phyloP scores from a whole-genome alignment of 2,329 filamentous ascomycete species.

The Diplocarpon rosae region DNA sequence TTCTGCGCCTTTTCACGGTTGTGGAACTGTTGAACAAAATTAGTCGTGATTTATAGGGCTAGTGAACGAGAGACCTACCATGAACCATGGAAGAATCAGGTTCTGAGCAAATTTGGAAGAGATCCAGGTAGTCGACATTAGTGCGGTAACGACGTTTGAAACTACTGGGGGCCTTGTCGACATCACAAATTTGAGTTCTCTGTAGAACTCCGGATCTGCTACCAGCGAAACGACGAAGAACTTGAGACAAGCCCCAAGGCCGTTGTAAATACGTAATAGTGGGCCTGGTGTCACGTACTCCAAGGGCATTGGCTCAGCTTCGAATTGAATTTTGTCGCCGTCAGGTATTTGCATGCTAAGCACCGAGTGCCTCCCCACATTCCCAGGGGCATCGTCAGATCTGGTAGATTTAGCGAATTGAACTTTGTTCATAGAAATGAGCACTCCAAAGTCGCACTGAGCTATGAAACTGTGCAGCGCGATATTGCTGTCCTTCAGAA shows the following conservation, averaged over 20 bases:
- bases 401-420: constrained; percentile 8
- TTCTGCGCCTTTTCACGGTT: constrained; percentile 2
- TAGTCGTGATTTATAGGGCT: background rate
- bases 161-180: constrained; percentile 23
- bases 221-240: constrained; percentile 33
- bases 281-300: constrained; percentile 1
- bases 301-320: background rate
- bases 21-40: background rate
- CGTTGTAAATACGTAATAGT: constrained; percentile 29
- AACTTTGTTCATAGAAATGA: constrained; percentile 10
- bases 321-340: background rate
- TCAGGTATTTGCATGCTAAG: background rate
- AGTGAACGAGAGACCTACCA: background rate
- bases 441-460: constrained; percentile 16
- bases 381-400: background rate
- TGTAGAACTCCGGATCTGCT: constrained; percentile 34
- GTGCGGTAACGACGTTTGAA: constrained; percentile 28
- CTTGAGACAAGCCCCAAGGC: constrained; percentile 31
- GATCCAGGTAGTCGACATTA: constrained; percentile 36
- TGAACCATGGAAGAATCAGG: background rate
- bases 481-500: constrained; percentile 4
- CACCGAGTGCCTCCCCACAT: background rate
- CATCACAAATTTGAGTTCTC: constrained; percentile 33
- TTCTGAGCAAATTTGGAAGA: constrained; percentile 23
- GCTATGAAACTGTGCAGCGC: constrained; percentile 10